Percentiles rank a stretch among this genome's conserved stretches.
These are phyloP conservation scores for Triticum dicoccoides DNA, from an alignment of 176 grass and related monocot species.

Conservation along the genomic window DNA sequence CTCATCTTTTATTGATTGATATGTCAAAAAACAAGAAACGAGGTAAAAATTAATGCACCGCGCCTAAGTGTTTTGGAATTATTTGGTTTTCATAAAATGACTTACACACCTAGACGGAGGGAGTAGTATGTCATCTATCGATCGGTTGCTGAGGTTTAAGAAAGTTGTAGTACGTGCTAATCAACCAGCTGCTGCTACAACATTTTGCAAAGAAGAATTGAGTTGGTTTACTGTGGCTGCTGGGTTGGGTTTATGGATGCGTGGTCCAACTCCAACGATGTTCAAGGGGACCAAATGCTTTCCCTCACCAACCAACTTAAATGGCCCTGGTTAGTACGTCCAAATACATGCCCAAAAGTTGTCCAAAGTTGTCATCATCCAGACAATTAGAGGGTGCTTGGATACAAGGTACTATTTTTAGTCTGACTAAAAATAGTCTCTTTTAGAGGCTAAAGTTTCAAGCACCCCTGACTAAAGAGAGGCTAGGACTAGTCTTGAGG, in stretches of 20 bases:
- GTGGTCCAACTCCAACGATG: conserved; percentile 23
- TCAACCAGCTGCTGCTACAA: background rate
- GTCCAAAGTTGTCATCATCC: conserved; percentile 7
- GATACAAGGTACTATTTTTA: too few relatives aligned
- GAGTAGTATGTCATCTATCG: background rate
- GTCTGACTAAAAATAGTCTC: too few relatives aligned
- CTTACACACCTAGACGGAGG: too few relatives aligned
- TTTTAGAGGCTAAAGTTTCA: too few relatives aligned
- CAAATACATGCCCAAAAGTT: conserved; percentile 35
- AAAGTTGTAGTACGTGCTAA: background rate
- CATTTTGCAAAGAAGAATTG: background rate
- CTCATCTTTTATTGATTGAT: too few relatives aligned
- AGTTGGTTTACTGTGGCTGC: background rate
- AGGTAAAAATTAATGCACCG: too few relatives aligned
- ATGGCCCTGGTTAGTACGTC: conserved; percentile 31
- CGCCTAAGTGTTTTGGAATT: too few relatives aligned
- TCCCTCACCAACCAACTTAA: conserved; percentile 40
- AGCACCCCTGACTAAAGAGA: too few relatives aligned
- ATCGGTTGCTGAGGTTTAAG: background rate
- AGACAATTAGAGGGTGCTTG: too few relatives aligned
- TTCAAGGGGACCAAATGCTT: conserved; percentile 48
- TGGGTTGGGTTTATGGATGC: background rate
- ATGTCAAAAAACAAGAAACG: too few relatives aligned
- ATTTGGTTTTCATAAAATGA: too few relatives aligned
- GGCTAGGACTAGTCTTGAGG: too few relatives aligned